These are phyloP conservation scores for Coemansia nantahalensis DNA, from an alignment of 192 early-diverging fungal species.

Conservation along the genomic window DNA sequence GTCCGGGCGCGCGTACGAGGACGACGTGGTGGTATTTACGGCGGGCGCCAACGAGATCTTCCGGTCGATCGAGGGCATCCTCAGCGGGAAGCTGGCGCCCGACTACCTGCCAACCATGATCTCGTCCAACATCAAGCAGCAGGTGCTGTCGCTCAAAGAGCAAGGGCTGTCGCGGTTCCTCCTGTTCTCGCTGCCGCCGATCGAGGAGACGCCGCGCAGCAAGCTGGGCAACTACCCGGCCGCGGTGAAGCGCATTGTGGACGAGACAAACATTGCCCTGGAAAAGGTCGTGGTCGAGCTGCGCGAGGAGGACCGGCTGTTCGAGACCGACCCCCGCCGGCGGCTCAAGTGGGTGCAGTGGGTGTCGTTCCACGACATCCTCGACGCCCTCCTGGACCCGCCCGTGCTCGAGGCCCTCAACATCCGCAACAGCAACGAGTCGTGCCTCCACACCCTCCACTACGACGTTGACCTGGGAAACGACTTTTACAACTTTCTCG, in stretches of 20 bases:
- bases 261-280: conserved; percentile 34
- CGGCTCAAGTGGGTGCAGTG: conserved; percentile 46
- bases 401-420: conserved; percentile 38
- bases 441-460: conserved; percentile 42
- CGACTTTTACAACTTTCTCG: conserved; percentile 54
- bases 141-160: conserved; percentile 45
- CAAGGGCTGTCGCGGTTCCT: conserved; percentile 40
- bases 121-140: conserved; percentile 33
- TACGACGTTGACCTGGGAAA: conserved; percentile 50
- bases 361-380: conserved; percentile 44
- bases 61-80: conserved; percentile 45
- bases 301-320: conserved; percentile 37
- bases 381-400: conserved; percentile 28
- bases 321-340: conserved; percentile 31
- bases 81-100: conserved; percentile 23
- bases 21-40: conserved; percentile 47
- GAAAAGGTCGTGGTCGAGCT: conserved; percentile 41
- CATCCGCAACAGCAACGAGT: conserved; percentile 34
- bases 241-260: conserved; percentile 30
- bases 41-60: conserved; percentile 51
- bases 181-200: conserved; percentile 48
- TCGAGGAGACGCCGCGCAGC: conserved; percentile 50
- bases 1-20: conserved; percentile 36
- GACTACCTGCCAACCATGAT: conserved; percentile 48
- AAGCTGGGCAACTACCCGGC: conserved; percentile 49